Evolutionary conservation across 176 grass and related monocot genomes (phyloP).

Genomic region (Thalia dealbata): DNA sequence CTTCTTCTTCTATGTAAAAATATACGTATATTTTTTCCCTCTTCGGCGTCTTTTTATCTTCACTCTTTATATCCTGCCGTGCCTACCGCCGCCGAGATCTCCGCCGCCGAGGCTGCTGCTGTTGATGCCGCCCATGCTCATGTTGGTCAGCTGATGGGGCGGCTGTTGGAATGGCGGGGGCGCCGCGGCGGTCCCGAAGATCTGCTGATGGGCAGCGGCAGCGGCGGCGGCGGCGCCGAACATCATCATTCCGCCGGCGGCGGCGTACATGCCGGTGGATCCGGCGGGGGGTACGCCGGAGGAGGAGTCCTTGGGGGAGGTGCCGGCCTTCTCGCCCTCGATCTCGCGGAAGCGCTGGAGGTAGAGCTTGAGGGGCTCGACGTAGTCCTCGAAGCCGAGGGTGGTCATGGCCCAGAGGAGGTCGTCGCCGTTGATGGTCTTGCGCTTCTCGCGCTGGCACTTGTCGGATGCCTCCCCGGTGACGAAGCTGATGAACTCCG

Average conservation of each 20-base stretch:
- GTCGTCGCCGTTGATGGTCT: conserved; percentile 98
- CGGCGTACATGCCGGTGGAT: too few species aligned
- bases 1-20: too few species aligned
- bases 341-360: conserved; percentile 90
- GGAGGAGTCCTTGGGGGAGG: neutral
- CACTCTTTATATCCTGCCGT: too few species aligned
- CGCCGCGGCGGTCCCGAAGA: neutral
- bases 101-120: neutral
- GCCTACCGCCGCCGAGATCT: neutral
- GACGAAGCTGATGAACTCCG: conserved; percentile 97
- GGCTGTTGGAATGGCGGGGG: neutral
- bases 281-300: neutral
- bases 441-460: conserved; percentile 95
- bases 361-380: conserved; percentile 93
- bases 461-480: conserved; percentile 98
- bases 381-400: conserved; percentile 92
- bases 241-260: neutral
- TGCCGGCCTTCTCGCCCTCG: conserved; percentile 59
- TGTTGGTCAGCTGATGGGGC: neutral
- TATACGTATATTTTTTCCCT: too few species aligned
- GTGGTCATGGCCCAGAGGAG: conserved; percentile 94
- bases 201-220: neutral
- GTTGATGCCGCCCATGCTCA: neutral
- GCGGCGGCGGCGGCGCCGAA: neutral
- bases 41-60: too few species aligned